A percentile compares a stretch with the other conserved stretches of the same genome.
These are phyloP conservation scores for Phlebopus sp. DNA, from an alignment of 1,284 basidiomycete species.

Conservation along the genomic window DNA sequence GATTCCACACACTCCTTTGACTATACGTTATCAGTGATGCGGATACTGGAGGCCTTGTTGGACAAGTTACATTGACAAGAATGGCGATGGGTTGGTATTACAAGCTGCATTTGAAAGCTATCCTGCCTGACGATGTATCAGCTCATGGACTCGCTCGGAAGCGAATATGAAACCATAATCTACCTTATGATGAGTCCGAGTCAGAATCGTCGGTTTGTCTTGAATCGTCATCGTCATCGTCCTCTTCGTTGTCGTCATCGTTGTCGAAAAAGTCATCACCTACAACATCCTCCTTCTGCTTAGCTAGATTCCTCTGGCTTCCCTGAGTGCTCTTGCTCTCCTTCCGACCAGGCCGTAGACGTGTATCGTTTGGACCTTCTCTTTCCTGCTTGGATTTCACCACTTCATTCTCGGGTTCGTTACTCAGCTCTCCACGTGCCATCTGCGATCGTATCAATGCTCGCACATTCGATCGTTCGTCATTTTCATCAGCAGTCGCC, in stretches of 20 bases:
- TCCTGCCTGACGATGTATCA: slow-evolving; percentile 34
- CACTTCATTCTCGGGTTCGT: slow-evolving; percentile 58
- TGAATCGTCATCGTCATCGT: slow-evolving; percentile 23
- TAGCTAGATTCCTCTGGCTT: slow-evolving; percentile 4
- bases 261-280: slow-evolving; percentile 50
- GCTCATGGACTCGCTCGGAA: too few species aligned
- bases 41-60: slow-evolving; percentile 6
- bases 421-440: slow-evolving; percentile 56
- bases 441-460: slow-evolving; percentile 62
- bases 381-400: slow-evolving; percentile 19
- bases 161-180: slow-evolving; percentile 34
- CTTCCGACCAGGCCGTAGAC: slow-evolving; percentile 3
- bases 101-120: neutral
- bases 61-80: neutral
- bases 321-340: neutral
- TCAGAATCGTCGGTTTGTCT: slow-evolving; percentile 17
- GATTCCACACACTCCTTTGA: slow-evolving; percentile 65
- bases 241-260: slow-evolving; percentile 23
- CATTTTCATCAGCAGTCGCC: slow-evolving; percentile 19
- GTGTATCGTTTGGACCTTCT: slow-evolving; percentile 6
- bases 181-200: slow-evolving; percentile 5
- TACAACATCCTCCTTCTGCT: slow-evolving; percentile 22
- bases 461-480: slow-evolving; percentile 60
- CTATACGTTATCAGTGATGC: slow-evolving; percentile 59
- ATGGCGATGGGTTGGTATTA: too few species aligned